phyloP scores from a whole-genome alignment of 2,329 filamentous ascomycete genomes.

The Fusarium coffeatum region DNA sequence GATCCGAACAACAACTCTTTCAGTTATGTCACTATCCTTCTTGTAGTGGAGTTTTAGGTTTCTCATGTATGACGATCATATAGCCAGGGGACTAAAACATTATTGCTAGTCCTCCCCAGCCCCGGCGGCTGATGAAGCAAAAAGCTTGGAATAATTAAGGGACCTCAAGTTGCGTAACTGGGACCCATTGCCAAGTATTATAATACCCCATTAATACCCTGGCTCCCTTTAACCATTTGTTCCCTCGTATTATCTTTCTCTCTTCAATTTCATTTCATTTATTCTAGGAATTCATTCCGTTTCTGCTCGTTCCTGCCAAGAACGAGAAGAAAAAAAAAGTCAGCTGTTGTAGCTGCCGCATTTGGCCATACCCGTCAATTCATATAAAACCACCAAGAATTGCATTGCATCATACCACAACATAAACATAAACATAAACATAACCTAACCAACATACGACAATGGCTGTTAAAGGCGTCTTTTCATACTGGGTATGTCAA shows the following conservation, averaged over 20 bases:
- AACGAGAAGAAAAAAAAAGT: neutral
- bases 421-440: neutral
- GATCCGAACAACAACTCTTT: neutral
- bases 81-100: neutral
- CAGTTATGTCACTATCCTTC: conserved; percentile 4
- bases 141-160: conserved; percentile 28
- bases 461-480: conserved; percentile 49
- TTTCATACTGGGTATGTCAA: conserved; percentile 56
- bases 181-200: conserved; percentile 18
- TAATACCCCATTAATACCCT: conserved; percentile 12
- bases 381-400: neutral
- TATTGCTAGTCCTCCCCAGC: neutral
- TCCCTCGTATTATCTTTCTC: neutral
- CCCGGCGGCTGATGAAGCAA: neutral
- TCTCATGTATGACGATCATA: conserved; percentile 5
- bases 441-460: conserved; percentile 1
- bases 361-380: neutral
- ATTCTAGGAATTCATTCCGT: neutral
- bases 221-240: neutral
- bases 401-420: neutral
- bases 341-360: conserved; percentile 6
- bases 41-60: conserved; percentile 12
- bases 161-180: conserved; percentile 14
- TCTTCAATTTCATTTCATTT: neutral
- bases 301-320: conserved; percentile 9